These are phyloP conservation scores for Trichoderma simmonsii DNA, from an alignment of 2,329 filamentous ascomycete genomes.

Conservation along the genomic window DNA sequence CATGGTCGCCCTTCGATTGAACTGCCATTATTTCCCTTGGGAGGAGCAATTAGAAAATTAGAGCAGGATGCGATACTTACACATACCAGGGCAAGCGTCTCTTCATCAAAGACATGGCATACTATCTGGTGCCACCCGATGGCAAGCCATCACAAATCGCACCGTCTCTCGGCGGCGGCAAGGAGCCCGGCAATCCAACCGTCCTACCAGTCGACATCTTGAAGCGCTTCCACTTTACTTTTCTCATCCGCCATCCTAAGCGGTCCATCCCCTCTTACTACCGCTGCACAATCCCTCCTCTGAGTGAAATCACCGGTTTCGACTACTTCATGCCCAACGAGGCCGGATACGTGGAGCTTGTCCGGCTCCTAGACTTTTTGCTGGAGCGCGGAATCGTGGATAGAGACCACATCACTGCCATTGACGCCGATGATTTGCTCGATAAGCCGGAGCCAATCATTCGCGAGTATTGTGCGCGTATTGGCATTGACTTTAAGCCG, in stretches of 20 bases:
- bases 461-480: slow-evolving; percentile 74
- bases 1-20: neutral
- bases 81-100: slow-evolving; percentile 72
- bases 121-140: slow-evolving; percentile 81
- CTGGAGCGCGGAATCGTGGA: slow-evolving; percentile 67
- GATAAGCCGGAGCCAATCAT: slow-evolving; percentile 77
- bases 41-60: neutral
- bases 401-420: slow-evolving; percentile 71
- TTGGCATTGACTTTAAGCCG: slow-evolving; percentile 70
- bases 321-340: slow-evolving; percentile 82
- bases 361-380: slow-evolving; percentile 83
- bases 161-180: slow-evolving; percentile 68
- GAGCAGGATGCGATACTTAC: slow-evolving; percentile 25
- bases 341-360: slow-evolving; percentile 86
- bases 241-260: slow-evolving; percentile 94
- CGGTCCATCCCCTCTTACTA: slow-evolving; percentile 90
- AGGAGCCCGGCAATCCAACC: slow-evolving; percentile 75
- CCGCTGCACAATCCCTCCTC: slow-evolving; percentile 86
- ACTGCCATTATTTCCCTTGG: neutral
- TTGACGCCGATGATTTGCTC: slow-evolving; percentile 92
- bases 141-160: slow-evolving; percentile 67
- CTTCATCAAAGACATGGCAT: slow-evolving; percentile 97
- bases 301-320: slow-evolving; percentile 80
- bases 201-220: slow-evolving; percentile 74
- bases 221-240: slow-evolving; percentile 85